Conservation (phyloP, 306 rosid species). For the Comarum palustre region DNA sequence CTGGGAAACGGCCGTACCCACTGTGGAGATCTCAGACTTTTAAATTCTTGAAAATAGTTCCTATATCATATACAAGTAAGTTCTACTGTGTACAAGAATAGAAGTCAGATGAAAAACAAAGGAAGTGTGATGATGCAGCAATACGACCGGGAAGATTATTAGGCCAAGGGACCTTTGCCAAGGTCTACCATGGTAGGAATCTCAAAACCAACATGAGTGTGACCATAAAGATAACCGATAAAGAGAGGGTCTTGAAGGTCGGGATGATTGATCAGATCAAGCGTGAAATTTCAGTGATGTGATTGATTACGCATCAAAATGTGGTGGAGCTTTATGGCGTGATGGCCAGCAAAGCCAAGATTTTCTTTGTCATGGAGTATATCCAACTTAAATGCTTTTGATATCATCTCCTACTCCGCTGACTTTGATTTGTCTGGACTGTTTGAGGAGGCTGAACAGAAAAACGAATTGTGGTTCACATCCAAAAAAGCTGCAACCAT, state of each 20-base stretch:
- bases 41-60: slow-evolving; percentile 26
- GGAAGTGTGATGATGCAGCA: slow-evolving; percentile 74
- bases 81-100: slow-evolving; percentile 21
- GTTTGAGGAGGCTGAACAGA: slow-evolving; percentile 53
- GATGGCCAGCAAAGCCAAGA: slow-evolving; percentile 91
- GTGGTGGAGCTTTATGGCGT: slow-evolving; percentile 96
- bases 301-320: slow-evolving; percentile 66
- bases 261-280: slow-evolving; percentile 91
- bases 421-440: slow-evolving; percentile 91
- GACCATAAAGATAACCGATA: slow-evolving; percentile 78
- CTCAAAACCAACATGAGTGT: slow-evolving; percentile 64
- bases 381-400: slow-evolving; percentile 74
- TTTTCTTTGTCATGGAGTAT: slow-evolving; percentile 87
- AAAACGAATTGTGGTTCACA: slow-evolving; percentile 65
- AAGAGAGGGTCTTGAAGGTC: slow-evolving; percentile 76
- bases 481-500: slow-evolving; percentile 65
- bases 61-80: slow-evolving; percentile 26
- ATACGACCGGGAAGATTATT: slow-evolving; percentile 68
- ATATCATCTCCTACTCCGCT: slow-evolving; percentile 83
- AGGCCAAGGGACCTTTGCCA: slow-evolving; percentile 99
- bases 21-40: slow-evolving; percentile 32
- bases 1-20: no score
- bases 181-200: slow-evolving; percentile 84
- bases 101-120: slow-evolving; percentile 57
- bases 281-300: slow-evolving; percentile 89